Base-by-base conservation (phyloP, 768 basidiomycete genomes). In the Termitomyces sp. region DNA sequence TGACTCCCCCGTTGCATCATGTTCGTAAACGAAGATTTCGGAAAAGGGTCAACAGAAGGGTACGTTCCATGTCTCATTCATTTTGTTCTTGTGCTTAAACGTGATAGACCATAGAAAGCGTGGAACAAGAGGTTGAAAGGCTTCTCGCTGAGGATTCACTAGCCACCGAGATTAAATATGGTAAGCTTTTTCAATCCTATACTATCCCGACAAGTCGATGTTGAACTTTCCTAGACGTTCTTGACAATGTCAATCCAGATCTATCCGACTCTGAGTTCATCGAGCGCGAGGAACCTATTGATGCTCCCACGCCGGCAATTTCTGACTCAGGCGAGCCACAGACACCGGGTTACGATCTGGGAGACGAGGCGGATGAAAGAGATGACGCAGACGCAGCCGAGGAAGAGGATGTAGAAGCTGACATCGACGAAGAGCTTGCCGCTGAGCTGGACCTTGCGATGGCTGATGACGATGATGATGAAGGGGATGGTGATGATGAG, bases 21-120 rank as follows among this genome's bases (percentile, higher is more conserved):
- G 93, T 86, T 50, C 84, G 96, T 59, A 97, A 97, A 74, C 83
- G 96, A 43, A 79, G 97, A 48, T 98, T 98, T 76, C 83, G 96
- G 61, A 96, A 94, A 74, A 82, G 95, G 48, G 86, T 94, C 20
- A 95, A 94, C 69, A 82, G 84, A 72, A 76, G 93, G 67, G 92
- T 92, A 66, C 43, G 85, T 77, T 15, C 34, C 29, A 50, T 10
- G n/a, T 48, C 52, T 47, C 1, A 20, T 3, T 60, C 1, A 34
- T 58, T 12, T 36, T 15, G 34, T 25, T 31, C 12, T 37, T 17
- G 34, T 20, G 38, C 60, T 59, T 17, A 62, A 52, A 7, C 48
- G 31, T 17, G 45, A 0, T 64, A 94, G 92, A 93, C 92, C 4
- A 97, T 97, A 65, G 94, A 97, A 76, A 94, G 89, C 42, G 94